Evolutionary conservation across 83 land plant genomes (phyloP).

Genomic region (Isoetes engelmannii): DNA sequence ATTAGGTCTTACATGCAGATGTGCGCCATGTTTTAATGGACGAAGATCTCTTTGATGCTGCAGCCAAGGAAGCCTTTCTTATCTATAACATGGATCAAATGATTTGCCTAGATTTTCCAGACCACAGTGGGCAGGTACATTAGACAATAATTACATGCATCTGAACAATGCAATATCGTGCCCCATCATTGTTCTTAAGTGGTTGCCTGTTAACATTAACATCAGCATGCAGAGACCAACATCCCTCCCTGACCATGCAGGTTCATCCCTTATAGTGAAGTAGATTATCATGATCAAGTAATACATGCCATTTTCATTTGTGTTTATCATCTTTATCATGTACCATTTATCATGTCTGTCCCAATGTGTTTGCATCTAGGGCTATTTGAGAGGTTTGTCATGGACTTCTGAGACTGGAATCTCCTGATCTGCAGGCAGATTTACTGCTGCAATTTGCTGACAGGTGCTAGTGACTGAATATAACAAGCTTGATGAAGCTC

Average conservation of each 20-base stretch:
- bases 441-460: constrained; percentile 24
- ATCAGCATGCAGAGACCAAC: too few relatives aligned
- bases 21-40: neutral
- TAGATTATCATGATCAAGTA: too few relatives aligned
- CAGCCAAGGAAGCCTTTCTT: neutral
- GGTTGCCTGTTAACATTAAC: too few relatives aligned
- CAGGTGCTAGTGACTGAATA: constrained; percentile 73
- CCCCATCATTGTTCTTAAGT: too few relatives aligned
- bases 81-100: neutral
- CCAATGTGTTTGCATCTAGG: neutral
- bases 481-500: constrained; percentile 49
- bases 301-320: too few relatives aligned
- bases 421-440: constrained; percentile 37
- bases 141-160: too few relatives aligned
- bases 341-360: too few relatives aligned
- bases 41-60: neutral
- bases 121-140: neutral
- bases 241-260: too few relatives aligned
- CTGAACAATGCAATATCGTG: too few relatives aligned
- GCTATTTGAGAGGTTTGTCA: neutral
- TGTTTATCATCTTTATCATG: too few relatives aligned
- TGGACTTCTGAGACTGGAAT: constrained; percentile 29
- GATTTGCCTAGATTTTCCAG: neutral
- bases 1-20: neutral
- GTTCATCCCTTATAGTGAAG: too few relatives aligned